Conservation (phyloP, 2,329 filamentous ascomycete genomes). For the Paracorniculantispora psalliotae region DNA sequence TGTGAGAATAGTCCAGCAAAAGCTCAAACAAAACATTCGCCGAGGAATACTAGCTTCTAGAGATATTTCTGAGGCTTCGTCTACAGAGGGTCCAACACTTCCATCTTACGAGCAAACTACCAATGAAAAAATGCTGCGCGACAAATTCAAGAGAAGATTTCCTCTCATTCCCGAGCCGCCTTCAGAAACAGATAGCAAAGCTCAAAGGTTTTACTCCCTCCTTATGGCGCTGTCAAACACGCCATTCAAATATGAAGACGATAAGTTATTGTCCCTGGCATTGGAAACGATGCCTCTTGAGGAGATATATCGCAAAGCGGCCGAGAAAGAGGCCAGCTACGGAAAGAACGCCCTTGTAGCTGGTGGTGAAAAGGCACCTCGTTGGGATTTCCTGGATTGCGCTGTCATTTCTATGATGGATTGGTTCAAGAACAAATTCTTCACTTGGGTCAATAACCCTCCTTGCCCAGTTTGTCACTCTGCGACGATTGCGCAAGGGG, state of each 20-base stretch:
- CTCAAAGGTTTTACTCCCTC: slow-evolving; percentile 73
- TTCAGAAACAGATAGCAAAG: slow-evolving; percentile 55
- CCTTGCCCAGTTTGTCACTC: slow-evolving; percentile 75
- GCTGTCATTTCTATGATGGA: slow-evolving; percentile 79
- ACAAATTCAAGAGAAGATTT: slow-evolving; percentile 38
- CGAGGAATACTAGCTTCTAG: no score
- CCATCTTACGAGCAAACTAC: background rate
- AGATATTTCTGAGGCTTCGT: background rate
- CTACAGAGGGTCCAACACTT: background rate
- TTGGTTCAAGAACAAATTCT: slow-evolving; percentile 95
- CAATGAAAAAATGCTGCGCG: background rate
- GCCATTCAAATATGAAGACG: slow-evolving; percentile 70
- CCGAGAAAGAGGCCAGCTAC: slow-evolving; percentile 85
- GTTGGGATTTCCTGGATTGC: slow-evolving; percentile 98
- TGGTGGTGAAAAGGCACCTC: slow-evolving; percentile 68
- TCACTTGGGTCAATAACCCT: slow-evolving; percentile 95
- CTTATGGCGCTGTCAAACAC: slow-evolving; percentile 67
- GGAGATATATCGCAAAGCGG: slow-evolving; percentile 85
- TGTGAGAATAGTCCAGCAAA: background rate
- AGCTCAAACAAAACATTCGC: background rate
- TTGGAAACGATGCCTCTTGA: slow-evolving; percentile 81
- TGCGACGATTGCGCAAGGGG: slow-evolving; percentile 75
- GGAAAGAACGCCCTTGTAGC: slow-evolving; percentile 45
- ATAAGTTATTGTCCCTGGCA: slow-evolving; percentile 86
- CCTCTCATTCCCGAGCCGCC: slow-evolving; percentile 67